Percentiles rank a stretch among this genome's conserved stretches.
Conservation (phyloP, 306 rosid genomes). For the Coriaria nepalensis region DNA sequence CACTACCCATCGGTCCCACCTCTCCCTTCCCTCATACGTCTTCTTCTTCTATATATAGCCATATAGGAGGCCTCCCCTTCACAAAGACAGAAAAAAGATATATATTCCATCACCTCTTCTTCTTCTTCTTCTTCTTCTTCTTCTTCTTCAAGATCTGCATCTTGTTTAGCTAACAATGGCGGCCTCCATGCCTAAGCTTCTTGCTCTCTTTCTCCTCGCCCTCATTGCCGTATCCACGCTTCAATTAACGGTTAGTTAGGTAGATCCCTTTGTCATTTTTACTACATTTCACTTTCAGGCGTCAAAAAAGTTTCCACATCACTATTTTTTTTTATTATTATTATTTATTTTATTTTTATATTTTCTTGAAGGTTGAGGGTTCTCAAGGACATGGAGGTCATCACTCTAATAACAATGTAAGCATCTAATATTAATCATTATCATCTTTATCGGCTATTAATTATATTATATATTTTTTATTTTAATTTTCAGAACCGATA, state of each 20-base stretch:
- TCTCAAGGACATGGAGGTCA: slow-evolving; percentile 54
- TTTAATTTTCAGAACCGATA: slow-evolving; percentile 28
- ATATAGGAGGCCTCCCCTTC: too few relatives aligned
- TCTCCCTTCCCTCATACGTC: too few relatives aligned
- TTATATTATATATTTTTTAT: background rate
- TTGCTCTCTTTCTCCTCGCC: slow-evolving; percentile 31
- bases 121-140: too few relatives aligned
- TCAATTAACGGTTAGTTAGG: slow-evolving; percentile 39
- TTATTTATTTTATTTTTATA: slow-evolving; percentile 9
- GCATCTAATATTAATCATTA: background rate
- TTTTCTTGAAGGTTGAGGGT: slow-evolving; percentile 44
- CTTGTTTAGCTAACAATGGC: slow-evolving; percentile 22
- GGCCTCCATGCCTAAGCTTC: slow-evolving; percentile 37
- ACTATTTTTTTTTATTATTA: background rate
- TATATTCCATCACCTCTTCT: too few relatives aligned
- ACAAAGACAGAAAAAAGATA: too few relatives aligned
- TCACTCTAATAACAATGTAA: slow-evolving; percentile 32
- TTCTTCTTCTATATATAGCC: too few relatives aligned
- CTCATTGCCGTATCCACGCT: slow-evolving; percentile 56
- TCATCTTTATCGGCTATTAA: background rate
- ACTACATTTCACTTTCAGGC: background rate
- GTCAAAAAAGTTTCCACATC: background rate
- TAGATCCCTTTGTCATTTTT: background rate
- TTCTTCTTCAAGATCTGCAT: too few relatives aligned
- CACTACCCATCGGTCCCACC: too few relatives aligned